Evolutionary conservation across 345 rosid genomes (phyloP).

Genomic region (Mercurialis annua): DNA sequence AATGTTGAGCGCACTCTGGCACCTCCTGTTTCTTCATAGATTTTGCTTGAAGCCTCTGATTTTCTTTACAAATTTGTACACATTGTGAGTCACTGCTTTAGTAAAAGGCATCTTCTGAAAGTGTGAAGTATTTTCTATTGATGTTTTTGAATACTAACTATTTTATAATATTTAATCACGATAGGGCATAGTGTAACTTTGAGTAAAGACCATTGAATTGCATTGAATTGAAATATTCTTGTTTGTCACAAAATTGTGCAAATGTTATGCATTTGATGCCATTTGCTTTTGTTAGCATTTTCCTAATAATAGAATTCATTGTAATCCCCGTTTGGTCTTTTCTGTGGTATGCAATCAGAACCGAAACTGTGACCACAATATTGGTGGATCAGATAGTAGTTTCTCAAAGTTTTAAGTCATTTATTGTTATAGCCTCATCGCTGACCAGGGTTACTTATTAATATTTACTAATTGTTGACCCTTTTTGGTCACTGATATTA

Average conservation of each 20-base stretch:
- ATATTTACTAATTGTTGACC: not conserved
- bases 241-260: not conserved
- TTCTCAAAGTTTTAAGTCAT: not conserved
- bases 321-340: not conserved
- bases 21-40: not conserved
- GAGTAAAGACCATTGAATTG: not conserved
- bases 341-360: conserved; percentile 1
- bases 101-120: not conserved
- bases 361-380: not conserved
- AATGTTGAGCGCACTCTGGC: not conserved
- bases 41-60: not conserved
- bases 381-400: not conserved
- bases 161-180: not conserved
- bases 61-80: not conserved
- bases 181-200: not conserved
- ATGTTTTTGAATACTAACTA: too few relatives aligned
- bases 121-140: too few relatives aligned
- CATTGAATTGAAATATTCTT: not conserved
- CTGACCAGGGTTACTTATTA: not conserved
- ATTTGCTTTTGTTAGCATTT: not conserved
- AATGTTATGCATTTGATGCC: not conserved
- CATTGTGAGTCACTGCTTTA: not conserved
- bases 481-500: not conserved
- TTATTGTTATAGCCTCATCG: not conserved
- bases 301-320: not conserved